Evolutionary conservation across 768 basidiomycete genomes (phyloP), one percentile per base, ranked within the genome.

Genomic region (Hebeloma cylindrosporum): DNA sequence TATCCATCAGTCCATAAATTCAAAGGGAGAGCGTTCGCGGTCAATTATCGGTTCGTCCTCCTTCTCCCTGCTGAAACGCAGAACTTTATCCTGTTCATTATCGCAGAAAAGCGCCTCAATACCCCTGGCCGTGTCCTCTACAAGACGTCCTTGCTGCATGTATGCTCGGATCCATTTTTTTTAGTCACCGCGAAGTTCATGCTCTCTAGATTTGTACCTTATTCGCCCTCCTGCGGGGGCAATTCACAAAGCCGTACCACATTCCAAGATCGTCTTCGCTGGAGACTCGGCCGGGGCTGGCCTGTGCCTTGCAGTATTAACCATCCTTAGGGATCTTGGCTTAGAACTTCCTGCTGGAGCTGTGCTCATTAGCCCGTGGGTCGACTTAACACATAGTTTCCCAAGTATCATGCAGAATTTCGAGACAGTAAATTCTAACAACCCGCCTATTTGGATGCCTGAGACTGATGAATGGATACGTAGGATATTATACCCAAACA

Each of bases 321-420:
- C 83, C 20, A 65, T 82, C 23, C 66, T 92, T 7, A 74, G 89
- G 17, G 90, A 93, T 56, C 65, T 82, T 39, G 82, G 79, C 4
- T 56, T 87, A 6, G 81, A 85, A 1, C 66, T 79, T 56, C 88
- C 89, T 3, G 82, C 86, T 1, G 90, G 88, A 1, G 86, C 82
- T 0, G 79, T 88, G 3, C 67, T 91, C 17, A 86, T 91, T 51
- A 85, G 82, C 45, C 89, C 89, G 2, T 91, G 89, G 82, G 79
- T 85, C 9, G 88, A 92, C 60, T 67, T 93, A n/a, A 91, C 88
- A 0, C 89, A 92, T 56, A 85, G 80, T 40, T 89, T 93, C 59
- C 85, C 86, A 0, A 83, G 81, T 53, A 79, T 88, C 28, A 74
- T 88, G 68, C 52, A 74, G 32, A 89, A 92, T 57, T 75, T 74